phyloP scores from a whole-genome alignment of 179 eudicot species.

The Pouteria campechiana region DNA sequence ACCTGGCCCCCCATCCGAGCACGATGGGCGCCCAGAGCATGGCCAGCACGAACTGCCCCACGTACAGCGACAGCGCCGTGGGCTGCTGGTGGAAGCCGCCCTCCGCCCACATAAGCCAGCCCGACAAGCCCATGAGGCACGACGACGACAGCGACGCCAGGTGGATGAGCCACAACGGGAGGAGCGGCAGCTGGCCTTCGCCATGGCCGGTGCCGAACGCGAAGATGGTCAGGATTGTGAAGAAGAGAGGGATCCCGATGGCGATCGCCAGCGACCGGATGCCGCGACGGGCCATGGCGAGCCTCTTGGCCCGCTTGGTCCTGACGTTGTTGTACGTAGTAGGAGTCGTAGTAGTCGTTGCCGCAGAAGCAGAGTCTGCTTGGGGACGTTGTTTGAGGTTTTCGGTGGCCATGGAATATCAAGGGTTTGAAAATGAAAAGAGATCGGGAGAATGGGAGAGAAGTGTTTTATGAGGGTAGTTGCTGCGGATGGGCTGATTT shows the following conservation, averaged over 20 bases:
- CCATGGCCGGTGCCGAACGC: slow-evolving; percentile 22
- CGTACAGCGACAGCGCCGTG: slow-evolving; percentile 15
- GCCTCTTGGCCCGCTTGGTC: slow-evolving; percentile 6
- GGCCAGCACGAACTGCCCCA: slow-evolving; percentile 46
- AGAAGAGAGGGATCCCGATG: slow-evolving; percentile 28
- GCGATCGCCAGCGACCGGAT: slow-evolving; percentile 49
- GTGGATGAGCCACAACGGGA: slow-evolving; percentile 52
- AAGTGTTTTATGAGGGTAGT: too few species aligned
- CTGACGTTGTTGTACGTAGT: slow-evolving; percentile 1
- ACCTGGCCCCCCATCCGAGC: slow-evolving; percentile 30
- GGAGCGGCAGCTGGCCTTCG: slow-evolving; percentile 12
- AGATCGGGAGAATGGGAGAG: background rate
- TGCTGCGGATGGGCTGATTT: background rate
- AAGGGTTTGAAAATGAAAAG: background rate
- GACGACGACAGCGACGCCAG: slow-evolving; percentile 33
- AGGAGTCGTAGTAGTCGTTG: background rate
- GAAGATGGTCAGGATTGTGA: slow-evolving; percentile 32
- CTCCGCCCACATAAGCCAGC: slow-evolving; percentile 85
- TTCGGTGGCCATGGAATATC: background rate
- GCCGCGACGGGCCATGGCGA: slow-evolving; percentile 53
- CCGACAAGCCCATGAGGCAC: slow-evolving; percentile 54
- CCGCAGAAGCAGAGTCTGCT: background rate
- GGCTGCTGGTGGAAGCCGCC: slow-evolving; percentile 72
- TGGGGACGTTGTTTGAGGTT: slow-evolving; percentile 10
- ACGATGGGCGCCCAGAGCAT: slow-evolving; percentile 63